Evolutionary conservation across 2,329 filamentous ascomycete genomes (phyloP).

Genomic region (Hymenoscyphus scutula): DNA sequence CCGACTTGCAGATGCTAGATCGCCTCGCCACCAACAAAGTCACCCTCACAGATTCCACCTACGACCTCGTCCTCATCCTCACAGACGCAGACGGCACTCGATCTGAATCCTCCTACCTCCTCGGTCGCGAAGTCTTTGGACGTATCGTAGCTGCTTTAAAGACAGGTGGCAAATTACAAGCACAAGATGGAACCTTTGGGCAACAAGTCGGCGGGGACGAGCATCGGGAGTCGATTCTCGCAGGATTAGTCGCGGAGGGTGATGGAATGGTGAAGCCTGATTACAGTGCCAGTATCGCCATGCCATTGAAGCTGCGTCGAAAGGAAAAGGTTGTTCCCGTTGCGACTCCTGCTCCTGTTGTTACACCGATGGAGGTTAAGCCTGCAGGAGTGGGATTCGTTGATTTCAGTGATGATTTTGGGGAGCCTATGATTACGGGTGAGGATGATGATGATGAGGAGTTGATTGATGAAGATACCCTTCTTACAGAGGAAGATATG

Average conservation of each 20-base stretch:
- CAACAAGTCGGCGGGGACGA: constrained; percentile 45
- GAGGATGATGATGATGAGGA: constrained; percentile 68
- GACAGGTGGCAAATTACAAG: constrained; percentile 63
- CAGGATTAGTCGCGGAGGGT: constrained; percentile 65
- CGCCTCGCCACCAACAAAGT: constrained; percentile 81
- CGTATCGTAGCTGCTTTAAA: constrained; percentile 70
- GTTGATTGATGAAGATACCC: constrained; percentile 83
- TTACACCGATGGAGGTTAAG: constrained; percentile 31
- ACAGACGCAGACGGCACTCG: constrained; percentile 69
- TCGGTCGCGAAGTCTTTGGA: constrained; percentile 66
- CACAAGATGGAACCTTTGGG: constrained; percentile 64
- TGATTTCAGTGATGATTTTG: constrained; percentile 64
- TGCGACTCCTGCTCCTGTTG: constrained; percentile 36
- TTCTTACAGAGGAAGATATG: constrained; percentile 83
- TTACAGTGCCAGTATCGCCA: constrained; percentile 37
- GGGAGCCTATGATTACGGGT: constrained; percentile 47
- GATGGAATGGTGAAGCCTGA: constrained; percentile 74
- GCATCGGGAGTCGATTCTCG: constrained; percentile 77
- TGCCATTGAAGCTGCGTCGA: constrained; percentile 52
- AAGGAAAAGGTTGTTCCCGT: constrained; percentile 53
- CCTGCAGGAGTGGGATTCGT: constrained; percentile 65
- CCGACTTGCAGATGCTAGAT: constrained; percentile 97
- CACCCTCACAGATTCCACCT: constrained; percentile 70
- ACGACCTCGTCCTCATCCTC: constrained; percentile 82
- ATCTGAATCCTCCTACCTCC: constrained; percentile 60